These are phyloP conservation scores for Clarireedia monteithiana DNA, from an alignment of 2,329 filamentous ascomycete species.

Conservation along the genomic window DNA sequence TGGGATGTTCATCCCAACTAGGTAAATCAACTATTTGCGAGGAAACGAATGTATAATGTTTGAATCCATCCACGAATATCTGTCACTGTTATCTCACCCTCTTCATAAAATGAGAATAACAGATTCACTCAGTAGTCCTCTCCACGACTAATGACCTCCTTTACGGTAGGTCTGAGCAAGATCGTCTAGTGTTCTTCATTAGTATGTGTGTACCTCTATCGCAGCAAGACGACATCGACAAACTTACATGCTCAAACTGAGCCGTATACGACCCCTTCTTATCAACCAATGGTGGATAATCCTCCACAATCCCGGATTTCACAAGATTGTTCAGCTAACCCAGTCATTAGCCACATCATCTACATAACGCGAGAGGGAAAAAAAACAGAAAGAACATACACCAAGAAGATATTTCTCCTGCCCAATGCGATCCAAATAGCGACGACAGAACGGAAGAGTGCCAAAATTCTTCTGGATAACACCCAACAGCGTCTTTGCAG, in stretches of 20 bases:
- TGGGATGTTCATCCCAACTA: too few relatives aligned
- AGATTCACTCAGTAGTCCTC: slow-evolving; percentile 59
- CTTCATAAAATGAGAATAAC: too few relatives aligned
- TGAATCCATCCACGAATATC: too few relatives aligned
- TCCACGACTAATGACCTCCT: slow-evolving; percentile 80
- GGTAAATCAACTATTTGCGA: too few relatives aligned
- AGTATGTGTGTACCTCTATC: neutral
- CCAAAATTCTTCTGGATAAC: slow-evolving; percentile 96
- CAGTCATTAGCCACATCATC: slow-evolving; percentile 23
- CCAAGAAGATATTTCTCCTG: slow-evolving; percentile 92
- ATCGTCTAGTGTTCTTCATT: slow-evolving; percentile 55
- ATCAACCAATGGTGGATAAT: slow-evolving; percentile 83
- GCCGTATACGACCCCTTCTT: slow-evolving; percentile 93
- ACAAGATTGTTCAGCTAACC: slow-evolving; percentile 77
- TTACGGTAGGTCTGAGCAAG: slow-evolving; percentile 67
- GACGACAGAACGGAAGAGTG: slow-evolving; percentile 81
- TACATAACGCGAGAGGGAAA: neutral
- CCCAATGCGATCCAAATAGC: slow-evolving; percentile 86
- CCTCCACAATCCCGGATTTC: slow-evolving; percentile 73
- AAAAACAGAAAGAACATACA: slow-evolving; percentile 40
- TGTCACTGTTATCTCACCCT: too few relatives aligned
- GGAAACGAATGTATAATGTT: too few relatives aligned
- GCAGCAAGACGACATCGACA: neutral
- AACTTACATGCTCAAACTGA: slow-evolving; percentile 79
- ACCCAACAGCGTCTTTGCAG: slow-evolving; percentile 76